Evolutionary conservation across 169 alveolate genomes (phyloP).

Genomic region (Eimeria maxima): DNA sequence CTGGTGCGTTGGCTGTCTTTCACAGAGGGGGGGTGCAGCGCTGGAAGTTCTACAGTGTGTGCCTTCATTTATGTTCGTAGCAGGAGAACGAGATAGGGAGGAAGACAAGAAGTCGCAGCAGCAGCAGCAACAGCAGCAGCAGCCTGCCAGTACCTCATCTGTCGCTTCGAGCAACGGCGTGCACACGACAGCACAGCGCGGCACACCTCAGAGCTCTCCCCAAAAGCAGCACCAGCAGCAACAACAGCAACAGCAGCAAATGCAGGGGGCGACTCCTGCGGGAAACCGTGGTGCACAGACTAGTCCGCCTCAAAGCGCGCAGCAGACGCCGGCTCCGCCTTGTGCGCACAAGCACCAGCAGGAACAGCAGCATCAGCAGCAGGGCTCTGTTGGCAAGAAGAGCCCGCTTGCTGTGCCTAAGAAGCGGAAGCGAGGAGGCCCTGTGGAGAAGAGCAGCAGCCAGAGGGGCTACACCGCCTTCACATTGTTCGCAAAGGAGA

Average conservation of each 20-base stretch:
- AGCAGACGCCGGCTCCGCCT: slow-evolving; percentile 2
- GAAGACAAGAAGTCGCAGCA: slow-evolving; percentile 29
- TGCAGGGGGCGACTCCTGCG: slow-evolving; percentile 2
- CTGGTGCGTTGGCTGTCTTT: not conserved
- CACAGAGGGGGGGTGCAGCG: not conserved
- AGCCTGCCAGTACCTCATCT: not conserved
- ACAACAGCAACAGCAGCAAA: slow-evolving; percentile 31
- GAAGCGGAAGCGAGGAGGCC: slow-evolving; percentile 56
- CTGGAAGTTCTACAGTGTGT: not conserved
- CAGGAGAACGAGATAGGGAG: slow-evolving; percentile 54
- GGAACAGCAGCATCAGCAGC: slow-evolving; percentile 66
- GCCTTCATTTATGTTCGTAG: not conserved
- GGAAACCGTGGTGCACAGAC: not conserved
- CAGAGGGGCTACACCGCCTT: slow-evolving; percentile 77
- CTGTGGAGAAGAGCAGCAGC: slow-evolving; percentile 23
- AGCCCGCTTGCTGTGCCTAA: not conserved
- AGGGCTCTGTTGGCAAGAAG: slow-evolving; percentile 44
- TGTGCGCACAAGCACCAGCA: slow-evolving; percentile 37
- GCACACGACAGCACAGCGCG: not conserved
- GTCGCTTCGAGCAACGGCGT: not conserved
- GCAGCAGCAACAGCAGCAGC: not conserved
- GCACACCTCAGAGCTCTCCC: not conserved
- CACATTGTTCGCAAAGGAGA: slow-evolving; percentile 75
- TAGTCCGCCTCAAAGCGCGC: not conserved
- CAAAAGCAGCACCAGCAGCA: slow-evolving; percentile 43